These are phyloP conservation scores for Zangia roseola DNA, from an alignment of 768 basidiomycete genomes.

Conservation along the genomic window DNA sequence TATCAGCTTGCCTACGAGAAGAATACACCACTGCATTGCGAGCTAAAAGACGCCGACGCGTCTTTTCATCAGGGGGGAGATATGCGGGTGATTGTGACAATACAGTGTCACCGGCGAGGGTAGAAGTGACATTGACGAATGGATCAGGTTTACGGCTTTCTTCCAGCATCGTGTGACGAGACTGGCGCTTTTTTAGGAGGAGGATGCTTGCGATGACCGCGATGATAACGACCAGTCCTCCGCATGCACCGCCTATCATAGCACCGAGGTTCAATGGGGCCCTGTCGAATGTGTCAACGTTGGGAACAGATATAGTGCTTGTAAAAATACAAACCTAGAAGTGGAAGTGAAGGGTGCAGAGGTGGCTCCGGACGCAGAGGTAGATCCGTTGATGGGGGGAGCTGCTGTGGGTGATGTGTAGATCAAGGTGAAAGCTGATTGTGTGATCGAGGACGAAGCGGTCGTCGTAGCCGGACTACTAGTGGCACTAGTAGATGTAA, in stretches of 20 bases:
- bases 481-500: not conserved
- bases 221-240: conserved; percentile 3
- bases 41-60: not conserved
- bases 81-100: not conserved
- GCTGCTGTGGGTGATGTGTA: not conserved
- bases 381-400: no score
- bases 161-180: not conserved
- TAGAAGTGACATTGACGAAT: not conserved
- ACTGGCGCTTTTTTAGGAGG: conserved; percentile 6
- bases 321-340: conserved; percentile 1
- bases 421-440: not conserved
- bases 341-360: not conserved
- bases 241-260: conserved; percentile 7
- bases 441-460: not conserved
- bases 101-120: not conserved
- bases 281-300: conserved; percentile 4
- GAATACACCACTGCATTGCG: not conserved
- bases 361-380: not conserved
- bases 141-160: conserved; percentile 4
- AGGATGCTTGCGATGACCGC: not conserved
- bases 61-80: conserved; percentile 1
- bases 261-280: not conserved
- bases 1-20: not conserved
- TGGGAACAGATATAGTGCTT: no score
- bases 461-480: no score